Percentiles rank a stretch among this genome's conserved stretches.
phyloP scores from a whole-genome alignment of 108 stramenopile genomes.

The Pseudonitzschia multiseries region DNA sequence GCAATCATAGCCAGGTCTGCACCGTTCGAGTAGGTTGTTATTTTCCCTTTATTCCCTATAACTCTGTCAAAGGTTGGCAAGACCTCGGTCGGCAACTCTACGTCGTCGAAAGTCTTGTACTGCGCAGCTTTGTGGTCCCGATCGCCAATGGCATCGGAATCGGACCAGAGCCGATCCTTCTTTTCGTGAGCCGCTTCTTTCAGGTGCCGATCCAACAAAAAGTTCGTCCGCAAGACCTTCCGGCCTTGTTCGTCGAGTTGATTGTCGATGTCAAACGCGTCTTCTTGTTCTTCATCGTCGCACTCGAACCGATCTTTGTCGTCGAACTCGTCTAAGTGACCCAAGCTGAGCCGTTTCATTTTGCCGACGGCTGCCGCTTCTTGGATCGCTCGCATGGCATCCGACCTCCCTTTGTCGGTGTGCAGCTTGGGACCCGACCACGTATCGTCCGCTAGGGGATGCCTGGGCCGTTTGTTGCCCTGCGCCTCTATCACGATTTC shows the following conservation, averaged over 20 bases:
- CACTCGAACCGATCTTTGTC: conserved; percentile 9
- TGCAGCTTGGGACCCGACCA: conserved; percentile 24
- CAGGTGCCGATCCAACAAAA: conserved; percentile 23
- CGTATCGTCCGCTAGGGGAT: conserved; percentile 6
- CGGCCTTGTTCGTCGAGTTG: conserved; percentile 31
- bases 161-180: conserved; percentile 24
- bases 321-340: conserved; percentile 6
- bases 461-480: conserved; percentile 3
- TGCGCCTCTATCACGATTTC: conserved; percentile 30
- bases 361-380: conserved; percentile 35
- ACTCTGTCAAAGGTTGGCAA: conserved; percentile 17
- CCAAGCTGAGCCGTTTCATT: conserved; percentile 7
- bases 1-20: conserved; percentile 1
- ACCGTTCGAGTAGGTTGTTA: background rate
- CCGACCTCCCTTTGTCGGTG: conserved; percentile 9
- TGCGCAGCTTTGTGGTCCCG: conserved; percentile 17
- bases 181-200: conserved; percentile 15
- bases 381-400: conserved; percentile 19
- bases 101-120: conserved; percentile 29
- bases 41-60: background rate
- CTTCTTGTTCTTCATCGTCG: conserved; percentile 14
- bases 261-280: conserved; percentile 26
- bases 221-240: conserved; percentile 17
- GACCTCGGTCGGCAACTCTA: conserved; percentile 24
- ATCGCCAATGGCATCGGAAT: background rate